Base-by-base conservation (phyloP, 805 yeast species). In the Pichia eremophila region DNA sequence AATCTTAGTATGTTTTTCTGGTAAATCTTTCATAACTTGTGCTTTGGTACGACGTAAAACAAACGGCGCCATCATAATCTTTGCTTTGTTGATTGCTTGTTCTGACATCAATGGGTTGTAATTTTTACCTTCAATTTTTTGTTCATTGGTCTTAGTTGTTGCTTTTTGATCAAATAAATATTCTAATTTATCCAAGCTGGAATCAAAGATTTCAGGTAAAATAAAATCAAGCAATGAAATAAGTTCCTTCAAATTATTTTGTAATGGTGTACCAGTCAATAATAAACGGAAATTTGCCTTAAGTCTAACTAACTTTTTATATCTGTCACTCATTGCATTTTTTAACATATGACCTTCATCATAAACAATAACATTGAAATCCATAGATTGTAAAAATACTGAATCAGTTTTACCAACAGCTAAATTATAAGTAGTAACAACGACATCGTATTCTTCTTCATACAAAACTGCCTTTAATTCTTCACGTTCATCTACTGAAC, bases 331-430 rank as follows among this genome's bases (percentile, higher is more conserved):
- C 51, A 76, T 72, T 3, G 95, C 85, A 64, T 93, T 93, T 63
- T 93, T 93, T 56, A 93, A 72, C 86, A 93, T 82, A 65, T 93
- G 99, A 2, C 99, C 99, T 70, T 93, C 99, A 65, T 93, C 99
- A 61, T 87, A 93, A 1, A 93, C 91, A 51, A 95, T 79, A 54
- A 84, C 86, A 63, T 93, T 88, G 65, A 93, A 93, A 22, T 77
- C 73, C 57, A 82, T 79, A 52, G 77, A 73, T 59, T 80, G 79
- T 56, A 93, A 71, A 59, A 93, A 93, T 29, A 82, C 77, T 56
- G 81, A 79, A 64, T 93, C 99, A 42, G 77, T 75, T 55, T 87
- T 83, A 41, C 84, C 77, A 17, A 95, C 80, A 0, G 98, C 96
- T 54, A 93, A 69, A 54, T 85, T 86, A 62, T 93, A 93, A 0